Conservation (phyloP, 2,329 filamentous ascomycete genomes). For the Penicillium sp. region DNA sequence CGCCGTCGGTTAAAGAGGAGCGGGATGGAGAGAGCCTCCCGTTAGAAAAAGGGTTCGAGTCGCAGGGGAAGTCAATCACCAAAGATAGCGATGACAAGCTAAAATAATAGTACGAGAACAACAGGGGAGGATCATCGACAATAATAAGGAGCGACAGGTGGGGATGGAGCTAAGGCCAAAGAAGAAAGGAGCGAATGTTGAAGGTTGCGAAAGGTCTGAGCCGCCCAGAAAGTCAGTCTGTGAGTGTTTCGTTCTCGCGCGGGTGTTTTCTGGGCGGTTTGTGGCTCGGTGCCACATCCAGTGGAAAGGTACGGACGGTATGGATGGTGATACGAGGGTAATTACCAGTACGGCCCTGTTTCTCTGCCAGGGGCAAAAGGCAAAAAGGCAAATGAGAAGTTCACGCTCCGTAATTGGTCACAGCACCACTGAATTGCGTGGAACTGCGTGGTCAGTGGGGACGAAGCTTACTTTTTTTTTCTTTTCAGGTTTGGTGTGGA, state of each 20-base stretch:
- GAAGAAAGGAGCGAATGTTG: constrained; percentile 22
- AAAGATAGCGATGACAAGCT: neutral
- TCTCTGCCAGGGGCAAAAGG: neutral
- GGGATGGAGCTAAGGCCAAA: constrained; percentile 22
- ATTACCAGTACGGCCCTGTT: neutral
- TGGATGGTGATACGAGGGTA: neutral
- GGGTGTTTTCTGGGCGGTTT: too few species aligned
- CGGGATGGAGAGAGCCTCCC: neutral
- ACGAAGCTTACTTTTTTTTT: neutral
- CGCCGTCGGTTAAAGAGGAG: neutral
- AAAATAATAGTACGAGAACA: neutral
- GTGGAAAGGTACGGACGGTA: too few species aligned
- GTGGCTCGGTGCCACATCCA: too few species aligned
- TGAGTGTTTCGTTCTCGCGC: too few species aligned
- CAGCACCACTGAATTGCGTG: neutral
- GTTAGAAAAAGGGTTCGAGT: neutral
- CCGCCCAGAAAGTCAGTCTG: neutral
- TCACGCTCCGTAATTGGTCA: neutral
- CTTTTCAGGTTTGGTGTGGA: neutral
- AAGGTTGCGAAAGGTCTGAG: constrained; percentile 28
- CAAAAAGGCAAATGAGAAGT: constrained; percentile 2
- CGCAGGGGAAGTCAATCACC: neutral
- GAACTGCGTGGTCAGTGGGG: neutral
- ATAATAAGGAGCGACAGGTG: constrained; percentile 29
- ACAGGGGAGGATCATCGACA: constrained; percentile 17